Base-by-base conservation (phyloP, 2,329 filamentous ascomycete genomes). In the Monosporascus sp. region DNA sequence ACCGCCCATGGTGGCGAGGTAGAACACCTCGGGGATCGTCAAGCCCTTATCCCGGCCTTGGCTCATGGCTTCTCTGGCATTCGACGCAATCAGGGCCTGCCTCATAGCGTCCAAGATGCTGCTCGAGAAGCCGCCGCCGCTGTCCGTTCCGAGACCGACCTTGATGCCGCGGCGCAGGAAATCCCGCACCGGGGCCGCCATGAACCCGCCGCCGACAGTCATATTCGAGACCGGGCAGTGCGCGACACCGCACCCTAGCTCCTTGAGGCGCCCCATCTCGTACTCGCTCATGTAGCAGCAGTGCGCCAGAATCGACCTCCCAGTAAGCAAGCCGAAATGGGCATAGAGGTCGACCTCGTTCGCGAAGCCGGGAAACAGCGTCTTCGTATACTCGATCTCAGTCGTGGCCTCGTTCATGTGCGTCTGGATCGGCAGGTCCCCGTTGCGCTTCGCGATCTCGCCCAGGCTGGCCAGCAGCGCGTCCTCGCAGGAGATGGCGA, bases 181-280 rank as follows among this genome's bases (percentile, higher is more conserved):
- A 24, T 81, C 75, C 1, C 81, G 74, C 7, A 87, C 70, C 0
- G 79, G 81, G 0, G 82, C 82, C 0, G 78, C 78, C 82, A 85
- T 83, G 68, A 82, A 85, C 20, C 80, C 84, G 17, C 78, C 80
- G 2, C 80, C 79, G 0, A 82, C 75, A 0, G 81, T 84, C 70
- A 84, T 86, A 64, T 87, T 87, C 9, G 82, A 75, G 1, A 83
- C 77, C 0, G 84, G 85, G 54, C 84, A 87, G 61, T 87, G 84
- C 0, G 84, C 81, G 1, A 87, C 73, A 19, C 84, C 83, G 57
- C 82, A 86, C 0, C 68, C 67, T 8, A 81, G 69, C 8, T 70
- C 64, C 16, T 66, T 59, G 2, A 87, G 59, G 5, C 72, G 70
- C 1, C 66, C 57, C 47, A 80, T 75, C 64, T 88, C 85, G 31